A percentile compares a stretch with the other conserved stretches of the same genome.
Evolutionary conservation across 495 filamentous ascomycete species (phyloP).

Genomic region (Choiromyces venosus): DNA sequence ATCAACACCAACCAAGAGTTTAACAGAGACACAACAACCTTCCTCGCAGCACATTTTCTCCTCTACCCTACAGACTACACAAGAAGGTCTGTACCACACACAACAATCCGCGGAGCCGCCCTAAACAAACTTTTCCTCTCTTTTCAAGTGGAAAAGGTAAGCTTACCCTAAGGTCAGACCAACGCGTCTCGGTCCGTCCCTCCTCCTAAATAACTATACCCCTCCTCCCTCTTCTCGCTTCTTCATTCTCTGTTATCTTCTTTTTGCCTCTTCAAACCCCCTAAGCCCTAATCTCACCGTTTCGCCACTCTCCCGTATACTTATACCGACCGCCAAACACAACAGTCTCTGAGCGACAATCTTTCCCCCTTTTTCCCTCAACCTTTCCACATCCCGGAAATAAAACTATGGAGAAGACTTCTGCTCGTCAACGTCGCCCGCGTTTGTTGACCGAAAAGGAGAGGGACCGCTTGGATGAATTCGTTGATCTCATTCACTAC

Average conservation of each 20-base stretch:
- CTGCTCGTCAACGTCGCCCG: conserved; percentile 75
- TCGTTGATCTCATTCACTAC: conserved; percentile 87
- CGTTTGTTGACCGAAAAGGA: conserved; percentile 75
- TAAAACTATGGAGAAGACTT: conserved; percentile 66
- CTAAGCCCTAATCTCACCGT: not conserved
- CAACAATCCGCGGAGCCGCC: conserved; percentile 22
- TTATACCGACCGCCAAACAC: not conserved
- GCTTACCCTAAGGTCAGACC: conserved; percentile 23
- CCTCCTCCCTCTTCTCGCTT: conserved; percentile 39
- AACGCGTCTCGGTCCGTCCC: conserved; percentile 34
- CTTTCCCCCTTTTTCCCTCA: not conserved
- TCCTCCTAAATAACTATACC: conserved; percentile 25
- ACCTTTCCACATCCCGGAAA: conserved; percentile 5
- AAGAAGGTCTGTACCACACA: not conserved
- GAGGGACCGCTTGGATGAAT: conserved; percentile 78
- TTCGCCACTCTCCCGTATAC: not conserved
- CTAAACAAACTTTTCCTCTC: not conserved
- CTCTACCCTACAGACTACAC: not conserved
- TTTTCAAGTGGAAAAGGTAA: not conserved
- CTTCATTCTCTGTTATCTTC: conserved; percentile 41
- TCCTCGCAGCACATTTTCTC: not conserved
- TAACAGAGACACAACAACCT: not conserved
- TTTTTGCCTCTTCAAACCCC: conserved; percentile 11
- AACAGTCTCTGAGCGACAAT: not conserved
- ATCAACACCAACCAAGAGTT: not conserved